These are phyloP conservation scores for Xylaria sp. DNA, from an alignment of 2,329 filamentous ascomycete genomes.

Conservation along the genomic window DNA sequence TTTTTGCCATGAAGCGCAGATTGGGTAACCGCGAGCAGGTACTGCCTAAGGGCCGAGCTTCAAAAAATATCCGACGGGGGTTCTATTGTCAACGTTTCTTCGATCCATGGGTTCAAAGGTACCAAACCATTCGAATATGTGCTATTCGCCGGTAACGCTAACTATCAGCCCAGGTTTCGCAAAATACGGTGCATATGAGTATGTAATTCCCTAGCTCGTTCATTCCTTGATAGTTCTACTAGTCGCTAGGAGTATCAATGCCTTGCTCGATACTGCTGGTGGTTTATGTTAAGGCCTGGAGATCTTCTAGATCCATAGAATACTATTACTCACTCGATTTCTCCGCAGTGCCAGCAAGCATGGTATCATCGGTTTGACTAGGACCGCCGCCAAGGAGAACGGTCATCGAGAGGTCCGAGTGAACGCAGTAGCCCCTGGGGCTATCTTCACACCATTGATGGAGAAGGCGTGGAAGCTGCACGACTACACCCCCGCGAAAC, in stretches of 20 bases:
- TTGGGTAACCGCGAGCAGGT: constrained; percentile 41
- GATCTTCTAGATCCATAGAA: neutral
- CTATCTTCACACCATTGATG: constrained; percentile 62
- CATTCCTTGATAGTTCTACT: constrained; percentile 2
- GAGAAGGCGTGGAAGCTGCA: constrained; percentile 54
- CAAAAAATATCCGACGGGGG: constrained; percentile 58
- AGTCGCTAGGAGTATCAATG: neutral
- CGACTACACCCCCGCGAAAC: constrained; percentile 49
- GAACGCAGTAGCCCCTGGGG: constrained; percentile 60
- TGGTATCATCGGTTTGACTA: constrained; percentile 51
- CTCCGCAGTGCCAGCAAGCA: constrained; percentile 37
- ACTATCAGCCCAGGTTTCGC: constrained; percentile 51
- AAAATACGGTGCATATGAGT: constrained; percentile 52
- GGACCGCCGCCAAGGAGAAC: constrained; percentile 50
- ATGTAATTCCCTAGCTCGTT: constrained; percentile 20
- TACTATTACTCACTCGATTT: constrained; percentile 27
- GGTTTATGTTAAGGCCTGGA: neutral
- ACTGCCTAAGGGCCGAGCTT: constrained; percentile 59
- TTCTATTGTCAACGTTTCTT: constrained; percentile 68
- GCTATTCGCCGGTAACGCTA: constrained; percentile 29
- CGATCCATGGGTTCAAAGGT: constrained; percentile 61
- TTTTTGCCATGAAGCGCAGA: constrained; percentile 1
- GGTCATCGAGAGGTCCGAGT: constrained; percentile 57
- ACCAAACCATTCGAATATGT: constrained; percentile 47
- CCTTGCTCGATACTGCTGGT: neutral